phyloP scores from a whole-genome alignment of 108 stramenopile genomes.

The Poteriospumella lacustris region DNA sequence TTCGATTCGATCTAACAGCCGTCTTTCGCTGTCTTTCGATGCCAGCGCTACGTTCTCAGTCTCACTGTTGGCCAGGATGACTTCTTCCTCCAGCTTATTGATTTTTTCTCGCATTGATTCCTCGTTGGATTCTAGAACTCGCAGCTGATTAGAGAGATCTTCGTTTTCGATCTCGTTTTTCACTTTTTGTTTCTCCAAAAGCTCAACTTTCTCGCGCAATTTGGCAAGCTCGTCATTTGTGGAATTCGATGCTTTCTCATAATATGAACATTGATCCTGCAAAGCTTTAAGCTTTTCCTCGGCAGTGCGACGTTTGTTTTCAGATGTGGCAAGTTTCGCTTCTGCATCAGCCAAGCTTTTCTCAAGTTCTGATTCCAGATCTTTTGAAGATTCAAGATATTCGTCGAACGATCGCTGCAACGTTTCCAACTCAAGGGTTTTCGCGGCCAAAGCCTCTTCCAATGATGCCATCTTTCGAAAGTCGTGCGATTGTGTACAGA shows the following conservation, averaged over 20 bases:
- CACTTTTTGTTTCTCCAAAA: background rate
- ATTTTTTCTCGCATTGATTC: background rate
- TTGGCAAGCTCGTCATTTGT: too few relatives aligned
- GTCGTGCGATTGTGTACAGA: too few relatives aligned
- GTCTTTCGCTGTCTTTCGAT: too few relatives aligned
- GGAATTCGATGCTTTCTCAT: too few relatives aligned
- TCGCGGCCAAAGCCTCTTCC: background rate
- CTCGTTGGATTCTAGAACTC: background rate
- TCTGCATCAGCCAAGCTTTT: background rate
- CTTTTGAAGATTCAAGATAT: slow-evolving; percentile 14
- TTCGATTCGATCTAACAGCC: too few relatives aligned
- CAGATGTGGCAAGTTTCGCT: background rate
- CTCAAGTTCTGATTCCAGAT: background rate
- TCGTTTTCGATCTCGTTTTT: background rate
- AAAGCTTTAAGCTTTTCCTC: background rate
- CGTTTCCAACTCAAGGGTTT: background rate
- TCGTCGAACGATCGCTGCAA: background rate
- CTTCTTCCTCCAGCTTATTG: background rate
- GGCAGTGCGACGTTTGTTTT: background rate
- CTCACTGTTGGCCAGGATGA: too few relatives aligned
- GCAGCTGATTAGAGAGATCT: background rate
- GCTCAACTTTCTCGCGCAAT: background rate
- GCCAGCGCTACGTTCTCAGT: too few relatives aligned
- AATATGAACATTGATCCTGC: background rate
- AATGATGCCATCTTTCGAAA: too few relatives aligned